Evolutionary conservation across 768 basidiomycete species (phyloP).

Genomic region (Tremella mesenterica): DNA sequence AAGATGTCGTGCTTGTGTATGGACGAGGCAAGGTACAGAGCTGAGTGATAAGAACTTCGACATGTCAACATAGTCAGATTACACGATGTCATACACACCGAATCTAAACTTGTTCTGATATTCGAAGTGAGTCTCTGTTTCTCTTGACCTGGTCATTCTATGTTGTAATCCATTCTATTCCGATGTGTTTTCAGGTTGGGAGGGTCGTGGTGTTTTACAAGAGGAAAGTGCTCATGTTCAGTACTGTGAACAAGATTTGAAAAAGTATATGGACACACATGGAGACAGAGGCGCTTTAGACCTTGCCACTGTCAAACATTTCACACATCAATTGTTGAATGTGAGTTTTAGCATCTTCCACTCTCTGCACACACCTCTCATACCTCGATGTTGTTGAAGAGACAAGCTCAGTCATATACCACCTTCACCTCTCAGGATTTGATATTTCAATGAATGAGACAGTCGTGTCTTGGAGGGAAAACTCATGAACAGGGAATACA

Average conservation of each 20-base stretch:
- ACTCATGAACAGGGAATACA: slow-evolving; percentile 79
- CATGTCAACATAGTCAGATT: slow-evolving; percentile 97
- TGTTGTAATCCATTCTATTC: no score
- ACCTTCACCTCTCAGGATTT: no score
- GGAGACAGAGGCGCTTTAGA: slow-evolving; percentile 93
- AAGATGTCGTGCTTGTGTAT: no score
- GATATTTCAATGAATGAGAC: no score
- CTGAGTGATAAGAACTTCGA: slow-evolving; percentile 61
- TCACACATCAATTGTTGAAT: slow-evolving; percentile 94
- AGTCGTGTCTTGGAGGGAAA: no score
- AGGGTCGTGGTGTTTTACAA: not conserved
- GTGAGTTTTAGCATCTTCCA: slow-evolving; percentile 13
- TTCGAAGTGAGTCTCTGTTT: slow-evolving; percentile 60
- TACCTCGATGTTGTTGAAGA: not conserved
- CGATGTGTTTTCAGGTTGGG: no score
- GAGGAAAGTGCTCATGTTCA: slow-evolving; percentile 2
- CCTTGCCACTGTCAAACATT: slow-evolving; percentile 76
- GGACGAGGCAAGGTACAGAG: not conserved
- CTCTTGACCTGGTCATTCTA: no score
- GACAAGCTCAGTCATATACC: not conserved
- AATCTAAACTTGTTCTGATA: slow-evolving; percentile 93
- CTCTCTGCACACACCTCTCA: not conserved
- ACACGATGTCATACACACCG: slow-evolving; percentile 97
- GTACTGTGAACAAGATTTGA: slow-evolving; percentile 95
- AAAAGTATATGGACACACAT: slow-evolving; percentile 98